Base-by-base conservation (phyloP, 768 basidiomycete species). In the Megacollybia marginata region DNA sequence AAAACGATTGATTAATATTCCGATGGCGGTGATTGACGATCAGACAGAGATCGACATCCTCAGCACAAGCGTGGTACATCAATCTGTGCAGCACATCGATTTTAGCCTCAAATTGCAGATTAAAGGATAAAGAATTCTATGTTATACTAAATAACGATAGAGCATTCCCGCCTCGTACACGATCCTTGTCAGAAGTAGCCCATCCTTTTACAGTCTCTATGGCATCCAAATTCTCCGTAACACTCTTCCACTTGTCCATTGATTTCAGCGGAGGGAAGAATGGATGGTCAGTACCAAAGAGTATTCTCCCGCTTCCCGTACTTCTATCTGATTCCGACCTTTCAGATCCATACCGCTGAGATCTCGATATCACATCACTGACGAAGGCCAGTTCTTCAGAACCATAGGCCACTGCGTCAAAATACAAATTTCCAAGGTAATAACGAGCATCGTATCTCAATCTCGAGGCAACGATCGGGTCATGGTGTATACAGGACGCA, bases 81-180 rank as follows among this genome's bases (percentile, higher is more conserved):
- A 97, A 65, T 90, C 88, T 1, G 91, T 90, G 20, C 90, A 82
- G 56, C 93, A 96, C 61, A 84, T 98, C 54, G 96, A 98, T 65
- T 99, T 94, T 65, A 96, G 92, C 59, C 74, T 99, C 59, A 98
- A 98, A 78, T 85, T 98, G 53, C 92, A 94, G 67, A 76, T 76
- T 56, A 45, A 55, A 45, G 45, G 49, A 47, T 54, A 56, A 36
- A 44, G n/a, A 33, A 35, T 28, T n/a, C 52, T 48, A 46, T 49
- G 50, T 51, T 50, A 87, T 58, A 55, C 75, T 71, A 61, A 93
- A 92, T 52, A 94, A 64, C 52, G 70, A 68, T 28, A 91, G 56
- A 6, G 91, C 92, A 58, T 92, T 93, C 34, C 68, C 68, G 9
- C 88, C 89, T 43, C 77, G 70, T 11, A 91, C 89, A 5, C 73